Conservation (phyloP, 2,329 filamentous ascomycete species). For the Trichoderma endophyticum region DNA sequence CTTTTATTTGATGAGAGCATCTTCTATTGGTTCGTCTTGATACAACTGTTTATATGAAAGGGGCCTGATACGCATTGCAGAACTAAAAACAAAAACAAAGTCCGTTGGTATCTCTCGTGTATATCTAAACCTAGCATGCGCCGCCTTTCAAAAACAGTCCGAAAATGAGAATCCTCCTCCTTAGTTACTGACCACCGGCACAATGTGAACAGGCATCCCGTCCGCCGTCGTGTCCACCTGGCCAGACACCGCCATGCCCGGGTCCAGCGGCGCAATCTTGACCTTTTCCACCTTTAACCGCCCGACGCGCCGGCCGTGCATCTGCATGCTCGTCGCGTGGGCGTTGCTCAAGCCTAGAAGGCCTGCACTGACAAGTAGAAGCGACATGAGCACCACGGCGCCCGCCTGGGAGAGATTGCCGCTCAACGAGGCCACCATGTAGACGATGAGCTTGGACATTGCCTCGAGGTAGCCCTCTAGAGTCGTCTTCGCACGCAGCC, state of each 20-base stretch:
- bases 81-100: background rate
- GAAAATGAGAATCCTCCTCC: background rate
- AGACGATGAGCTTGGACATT: conserved; percentile 55
- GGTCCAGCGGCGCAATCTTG: conserved; percentile 12
- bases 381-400: conserved; percentile 47
- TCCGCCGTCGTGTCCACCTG: background rate
- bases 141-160: background rate
- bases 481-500: conserved; percentile 51
- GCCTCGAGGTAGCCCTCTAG: conserved; percentile 52
- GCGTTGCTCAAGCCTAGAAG: conserved; percentile 54
- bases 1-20: background rate
- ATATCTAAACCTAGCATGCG: background rate
- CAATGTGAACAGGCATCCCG: background rate
- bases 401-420: conserved; percentile 54
- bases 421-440: conserved; percentile 52
- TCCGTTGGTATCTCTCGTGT: background rate
- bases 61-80: background rate
- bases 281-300: conserved; percentile 11
- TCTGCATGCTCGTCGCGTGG: conserved; percentile 44
- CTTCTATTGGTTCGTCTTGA: background rate
- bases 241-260: conserved; percentile 8
- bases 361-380: conserved; percentile 52
- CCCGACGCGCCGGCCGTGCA: conserved; percentile 45
- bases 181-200: background rate
- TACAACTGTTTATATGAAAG: background rate